Percentiles rank a stretch among this genome's conserved stretches.
These are phyloP conservation scores for Trichoderma asperellum DNA, from an alignment of 2,329 filamentous ascomycete species.

Conservation along the genomic window DNA sequence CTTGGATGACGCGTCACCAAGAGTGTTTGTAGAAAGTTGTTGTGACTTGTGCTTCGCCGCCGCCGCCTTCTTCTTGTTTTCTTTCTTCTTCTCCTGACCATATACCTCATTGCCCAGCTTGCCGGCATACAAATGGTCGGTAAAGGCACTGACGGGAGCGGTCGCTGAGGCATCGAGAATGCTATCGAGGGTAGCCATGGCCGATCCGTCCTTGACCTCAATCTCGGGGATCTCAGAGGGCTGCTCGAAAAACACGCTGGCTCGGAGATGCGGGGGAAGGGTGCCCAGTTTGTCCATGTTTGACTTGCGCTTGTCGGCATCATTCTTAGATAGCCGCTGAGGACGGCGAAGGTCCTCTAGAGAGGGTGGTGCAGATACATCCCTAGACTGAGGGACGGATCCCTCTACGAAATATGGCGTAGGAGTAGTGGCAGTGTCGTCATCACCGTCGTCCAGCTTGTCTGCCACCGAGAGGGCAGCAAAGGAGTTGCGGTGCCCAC, in stretches of 20 bases:
- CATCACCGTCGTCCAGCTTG: slow-evolving; percentile 27
- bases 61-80: slow-evolving; percentile 52
- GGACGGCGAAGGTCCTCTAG: slow-evolving; percentile 40
- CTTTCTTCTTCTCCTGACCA: slow-evolving; percentile 60
- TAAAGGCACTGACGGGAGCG: slow-evolving; percentile 89
- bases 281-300: slow-evolving; percentile 38
- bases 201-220: slow-evolving; percentile 74
- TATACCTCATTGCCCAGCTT: slow-evolving; percentile 76
- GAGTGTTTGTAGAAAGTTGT: slow-evolving; percentile 35
- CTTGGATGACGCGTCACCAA: slow-evolving; percentile 42
- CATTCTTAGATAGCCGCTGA: slow-evolving; percentile 41
- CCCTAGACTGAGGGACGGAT: slow-evolving; percentile 29
- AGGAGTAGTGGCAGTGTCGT: slow-evolving; percentile 25
- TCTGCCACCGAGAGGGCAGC: slow-evolving; percentile 39
- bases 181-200: slow-evolving; percentile 84
- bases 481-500: slow-evolving; percentile 44
- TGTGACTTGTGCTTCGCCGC: slow-evolving; percentile 11
- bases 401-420: slow-evolving; percentile 7
- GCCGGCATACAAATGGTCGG: slow-evolving; percentile 82
- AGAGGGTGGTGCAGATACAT: slow-evolving; percentile 30
- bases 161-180: slow-evolving; percentile 87
- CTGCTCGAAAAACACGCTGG: slow-evolving; percentile 87
- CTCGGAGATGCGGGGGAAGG: slow-evolving; percentile 82
- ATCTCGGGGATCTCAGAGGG: slow-evolving; percentile 58
- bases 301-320: slow-evolving; percentile 42